Evolutionary conservation across 2,329 filamentous ascomycete species (phyloP).

Genomic region (Blumeria hordei): DNA sequence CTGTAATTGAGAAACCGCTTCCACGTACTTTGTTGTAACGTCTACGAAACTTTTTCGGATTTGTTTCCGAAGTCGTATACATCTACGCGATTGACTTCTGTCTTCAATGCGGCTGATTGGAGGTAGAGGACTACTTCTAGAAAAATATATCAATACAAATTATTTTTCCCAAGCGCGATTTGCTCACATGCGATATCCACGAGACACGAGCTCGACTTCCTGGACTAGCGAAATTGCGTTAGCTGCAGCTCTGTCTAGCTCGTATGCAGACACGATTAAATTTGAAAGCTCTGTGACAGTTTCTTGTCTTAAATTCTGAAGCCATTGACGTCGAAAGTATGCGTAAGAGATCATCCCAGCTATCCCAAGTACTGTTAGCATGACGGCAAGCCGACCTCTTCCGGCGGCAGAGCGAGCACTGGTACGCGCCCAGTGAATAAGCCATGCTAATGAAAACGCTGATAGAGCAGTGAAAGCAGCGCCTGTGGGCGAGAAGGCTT

Average conservation of each 20-base stretch:
- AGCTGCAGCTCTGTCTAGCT: slow-evolving; percentile 54
- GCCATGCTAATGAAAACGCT: slow-evolving; percentile 31
- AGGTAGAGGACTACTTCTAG: slow-evolving; percentile 64
- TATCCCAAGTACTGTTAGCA: slow-evolving; percentile 23
- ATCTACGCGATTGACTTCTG: slow-evolving; percentile 52
- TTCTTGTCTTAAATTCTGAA: slow-evolving; percentile 53
- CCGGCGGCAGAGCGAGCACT: slow-evolving; percentile 27
- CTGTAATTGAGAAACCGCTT: slow-evolving; percentile 43
- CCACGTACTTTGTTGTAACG: slow-evolving; percentile 46
- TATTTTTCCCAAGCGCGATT: not conserved
- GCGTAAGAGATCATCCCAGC: slow-evolving; percentile 37
- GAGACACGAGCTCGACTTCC: slow-evolving; percentile 84
- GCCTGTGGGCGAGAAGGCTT: slow-evolving; percentile 33
- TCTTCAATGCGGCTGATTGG: slow-evolving; percentile 86
- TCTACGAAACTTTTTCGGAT: slow-evolving; percentile 45
- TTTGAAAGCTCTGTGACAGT: slow-evolving; percentile 42
- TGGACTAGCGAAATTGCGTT: slow-evolving; percentile 65
- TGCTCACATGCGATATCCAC: slow-evolving; percentile 62
- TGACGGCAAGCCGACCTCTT: slow-evolving; percentile 27
- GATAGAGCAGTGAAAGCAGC: slow-evolving; percentile 38
- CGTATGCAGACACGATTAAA: slow-evolving; percentile 52
- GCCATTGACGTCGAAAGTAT: slow-evolving; percentile 56
- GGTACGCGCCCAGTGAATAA: slow-evolving; percentile 45
- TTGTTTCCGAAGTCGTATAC: slow-evolving; percentile 53
- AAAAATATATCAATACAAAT: slow-evolving; percentile 5